Conservation (phyloP, 257 asterid species). For the Fraxinus americana region DNA sequence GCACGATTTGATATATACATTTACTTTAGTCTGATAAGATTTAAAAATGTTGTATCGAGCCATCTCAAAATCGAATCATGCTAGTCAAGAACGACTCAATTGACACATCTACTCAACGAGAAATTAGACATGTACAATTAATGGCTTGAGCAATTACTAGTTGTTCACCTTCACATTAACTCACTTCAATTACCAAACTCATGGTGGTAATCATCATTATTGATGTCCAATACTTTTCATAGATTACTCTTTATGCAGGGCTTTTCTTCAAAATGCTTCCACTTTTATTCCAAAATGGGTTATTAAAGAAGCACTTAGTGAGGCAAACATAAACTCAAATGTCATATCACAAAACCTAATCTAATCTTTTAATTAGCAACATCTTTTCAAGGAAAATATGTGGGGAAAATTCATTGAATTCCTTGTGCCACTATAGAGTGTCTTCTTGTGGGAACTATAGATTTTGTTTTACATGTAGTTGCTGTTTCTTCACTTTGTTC, state of each 20-base stretch:
- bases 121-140: background rate
- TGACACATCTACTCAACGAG: background rate
- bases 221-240: background rate
- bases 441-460: background rate
- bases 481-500: too few relatives aligned
- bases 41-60: background rate
- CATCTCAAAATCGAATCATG: background rate
- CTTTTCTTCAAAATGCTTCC: background rate
- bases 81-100: background rate
- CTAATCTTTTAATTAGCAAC: conserved; percentile 13
- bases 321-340: conserved; percentile 15
- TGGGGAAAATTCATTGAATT: background rate
- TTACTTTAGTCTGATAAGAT: background rate
- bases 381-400: background rate
- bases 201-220: conserved; percentile 8
- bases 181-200: background rate
- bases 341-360: conserved; percentile 7
- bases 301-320: conserved; percentile 3
- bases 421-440: background rate
- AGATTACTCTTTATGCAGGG: background rate
- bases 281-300: background rate
- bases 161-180: background rate
- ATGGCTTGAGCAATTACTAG: background rate
- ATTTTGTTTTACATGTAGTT: background rate
- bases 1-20: background rate